Base-by-base conservation (phyloP, 768 basidiomycete genomes). In the Macrolepiota fuliginosa region DNA sequence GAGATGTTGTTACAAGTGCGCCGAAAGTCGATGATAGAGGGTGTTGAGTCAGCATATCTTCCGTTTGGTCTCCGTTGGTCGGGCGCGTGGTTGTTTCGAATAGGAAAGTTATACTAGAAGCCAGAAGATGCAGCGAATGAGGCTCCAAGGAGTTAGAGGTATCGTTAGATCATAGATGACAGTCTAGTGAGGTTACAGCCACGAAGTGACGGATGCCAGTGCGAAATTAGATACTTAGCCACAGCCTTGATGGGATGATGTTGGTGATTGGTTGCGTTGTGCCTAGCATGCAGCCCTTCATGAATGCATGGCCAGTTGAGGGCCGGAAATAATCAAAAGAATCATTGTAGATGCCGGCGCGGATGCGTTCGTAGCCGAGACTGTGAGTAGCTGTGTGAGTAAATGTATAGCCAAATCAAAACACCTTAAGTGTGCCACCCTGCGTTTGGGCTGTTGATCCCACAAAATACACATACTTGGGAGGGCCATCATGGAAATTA, bases 41-140 rank as follows among this genome's bases (percentile, higher is more conserved):
- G 62, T 62, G 59, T 64, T 70, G 73, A 73, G 68, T 72, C 71
- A 72, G 67, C 65, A 70, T 32, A 47, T 58, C 65, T 63, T 52
- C 56, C 50, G 51, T 64, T 4, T 22, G 19, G 19, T 29, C 32
- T 29, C 49, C 47, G 60, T 39, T 39, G 22, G 53, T 52, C 27
- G 24, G 50, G 12, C 53, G 37, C 54, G 49, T 54, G 53, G 60
- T 36, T 49, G 49, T 54, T 55, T 39, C 46, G 54, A 22, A 50
- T 39, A 49, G 25, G 42, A 46, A 61, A 45, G 53, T 59, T 47
- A 37, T 36, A 46, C 60, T 25, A 61, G 60, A 61, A 61, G 60
- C 45, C 24, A 45, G 50, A 61, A 40, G 24, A 22, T 29, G 58
- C 47, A 59, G 27, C 37, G 24, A 39, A 36, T 25, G 45, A 49